phyloP scores from a whole-genome alignment of 2,329 filamentous ascomycete genomes.

The Dactylellina haptotyla region DNA sequence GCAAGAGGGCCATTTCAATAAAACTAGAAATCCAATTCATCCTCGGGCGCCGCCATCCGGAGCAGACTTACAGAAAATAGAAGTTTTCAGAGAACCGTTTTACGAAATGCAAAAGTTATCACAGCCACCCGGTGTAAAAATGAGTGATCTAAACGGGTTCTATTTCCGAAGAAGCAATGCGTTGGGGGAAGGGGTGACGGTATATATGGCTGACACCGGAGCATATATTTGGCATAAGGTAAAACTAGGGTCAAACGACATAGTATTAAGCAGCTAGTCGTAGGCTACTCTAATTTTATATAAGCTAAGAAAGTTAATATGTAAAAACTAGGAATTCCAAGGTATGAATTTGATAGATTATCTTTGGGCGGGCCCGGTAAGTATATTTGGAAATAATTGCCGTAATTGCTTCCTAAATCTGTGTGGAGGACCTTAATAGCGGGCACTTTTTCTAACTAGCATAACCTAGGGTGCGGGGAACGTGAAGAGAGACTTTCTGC shows the following conservation, averaged over 20 bases:
- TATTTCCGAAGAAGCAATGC: slow-evolving; percentile 7
- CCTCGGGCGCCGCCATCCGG: background rate
- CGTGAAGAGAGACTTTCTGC: background rate
- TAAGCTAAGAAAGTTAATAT: background rate
- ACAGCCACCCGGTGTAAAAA: background rate
- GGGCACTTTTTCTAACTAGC: too few relatives aligned
- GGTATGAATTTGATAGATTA: slow-evolving; percentile 2
- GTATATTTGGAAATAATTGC: background rate
- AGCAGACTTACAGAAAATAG: background rate
- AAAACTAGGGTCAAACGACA: background rate
- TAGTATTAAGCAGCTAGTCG: too few relatives aligned
- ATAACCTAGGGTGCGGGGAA: background rate
- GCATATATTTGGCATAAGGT: slow-evolving; percentile 1
- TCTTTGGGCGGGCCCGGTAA: slow-evolving; percentile 12
- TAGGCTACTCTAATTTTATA: too few relatives aligned
- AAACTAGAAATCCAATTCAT: background rate
- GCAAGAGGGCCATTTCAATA: background rate
- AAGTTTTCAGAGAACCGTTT: slow-evolving; percentile 17
- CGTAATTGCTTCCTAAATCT: background rate
- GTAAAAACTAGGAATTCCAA: background rate
- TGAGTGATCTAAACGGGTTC: background rate
- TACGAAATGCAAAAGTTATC: slow-evolving; percentile 24
- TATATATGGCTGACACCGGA: slow-evolving; percentile 25
- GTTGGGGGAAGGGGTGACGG: background rate
- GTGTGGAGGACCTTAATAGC: background rate